These are phyloP conservation scores for Fusarium euwallaceae DNA, from an alignment of 2,329 filamentous ascomycete genomes.

Conservation along the genomic window DNA sequence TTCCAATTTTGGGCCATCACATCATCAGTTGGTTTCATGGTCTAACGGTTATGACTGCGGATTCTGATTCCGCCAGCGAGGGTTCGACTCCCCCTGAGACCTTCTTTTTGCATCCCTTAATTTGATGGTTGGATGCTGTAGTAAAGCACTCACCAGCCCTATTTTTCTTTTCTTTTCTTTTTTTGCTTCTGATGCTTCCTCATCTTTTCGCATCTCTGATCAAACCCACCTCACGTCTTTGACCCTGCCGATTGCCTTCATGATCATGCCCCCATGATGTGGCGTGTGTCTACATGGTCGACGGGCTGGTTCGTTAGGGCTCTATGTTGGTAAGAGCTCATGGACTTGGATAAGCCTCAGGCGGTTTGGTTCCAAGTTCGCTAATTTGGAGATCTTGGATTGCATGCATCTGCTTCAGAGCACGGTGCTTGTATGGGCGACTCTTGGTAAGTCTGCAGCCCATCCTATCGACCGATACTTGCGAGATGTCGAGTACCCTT, in stretches of 20 bases:
- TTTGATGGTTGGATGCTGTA: neutral
- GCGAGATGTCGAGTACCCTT: neutral
- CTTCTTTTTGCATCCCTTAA: neutral
- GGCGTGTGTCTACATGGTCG: neutral
- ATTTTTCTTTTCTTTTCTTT: neutral
- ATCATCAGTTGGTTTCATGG: slow-evolving; percentile 6
- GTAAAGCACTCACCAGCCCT: neutral
- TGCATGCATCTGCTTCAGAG: neutral
- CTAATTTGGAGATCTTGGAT: neutral
- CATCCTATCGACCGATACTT: neutral
- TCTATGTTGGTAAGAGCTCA: neutral
- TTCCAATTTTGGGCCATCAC: no score
- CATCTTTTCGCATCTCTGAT: neutral
- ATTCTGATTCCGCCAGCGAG: slow-evolving; percentile 27
- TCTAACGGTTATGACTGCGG: slow-evolving; percentile 26
- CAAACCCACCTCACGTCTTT: neutral
- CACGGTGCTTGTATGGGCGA: neutral
- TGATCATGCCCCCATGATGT: neutral
- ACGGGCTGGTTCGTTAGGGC: neutral
- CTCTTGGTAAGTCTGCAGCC: neutral
- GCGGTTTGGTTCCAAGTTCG: no score
- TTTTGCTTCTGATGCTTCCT: neutral
- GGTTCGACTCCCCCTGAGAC: slow-evolving; percentile 20
- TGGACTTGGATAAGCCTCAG: neutral
- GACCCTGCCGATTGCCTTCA: neutral